Conservation (phyloP, 352 stramenopile species). For the Stramenopiles sp. region DNA sequence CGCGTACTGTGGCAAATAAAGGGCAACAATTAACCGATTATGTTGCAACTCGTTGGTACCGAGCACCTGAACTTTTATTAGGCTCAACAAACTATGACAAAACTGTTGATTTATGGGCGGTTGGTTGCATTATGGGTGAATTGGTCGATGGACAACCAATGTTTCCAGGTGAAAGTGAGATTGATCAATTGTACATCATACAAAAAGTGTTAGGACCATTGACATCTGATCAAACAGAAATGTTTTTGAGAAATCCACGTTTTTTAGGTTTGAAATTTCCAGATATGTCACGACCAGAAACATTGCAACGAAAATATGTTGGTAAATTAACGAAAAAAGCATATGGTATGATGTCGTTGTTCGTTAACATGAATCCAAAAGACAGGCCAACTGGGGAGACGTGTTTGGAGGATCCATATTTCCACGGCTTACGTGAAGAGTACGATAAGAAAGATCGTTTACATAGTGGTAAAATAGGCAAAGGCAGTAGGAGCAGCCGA, state of each 20-base stretch:
- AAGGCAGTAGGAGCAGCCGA: background rate
- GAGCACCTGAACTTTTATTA: constrained; percentile 26
- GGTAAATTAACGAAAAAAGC: constrained; percentile 54
- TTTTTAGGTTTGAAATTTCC: constrained; percentile 76
- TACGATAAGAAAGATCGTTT: constrained; percentile 9
- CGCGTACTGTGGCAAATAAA: constrained; percentile 22
- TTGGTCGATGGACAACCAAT: constrained; percentile 59
- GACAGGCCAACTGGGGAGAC: constrained; percentile 45
- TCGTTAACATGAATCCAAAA: constrained; percentile 45
- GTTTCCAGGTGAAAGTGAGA: constrained; percentile 41
- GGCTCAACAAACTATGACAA: constrained; percentile 7
- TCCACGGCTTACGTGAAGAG: constrained; percentile 34
- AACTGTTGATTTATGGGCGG: constrained; percentile 3
- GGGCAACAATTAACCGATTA: constrained; percentile 12
- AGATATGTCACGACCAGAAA: constrained; percentile 70
- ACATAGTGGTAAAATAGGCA: background rate
- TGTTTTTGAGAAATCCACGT: constrained; percentile 65
- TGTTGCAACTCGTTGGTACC: constrained; percentile 8
- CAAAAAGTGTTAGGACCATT: constrained; percentile 34
- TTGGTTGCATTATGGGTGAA: constrained; percentile 41
- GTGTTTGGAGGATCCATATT: constrained; percentile 59
- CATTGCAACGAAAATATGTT: constrained; percentile 62
- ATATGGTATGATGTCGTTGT: constrained; percentile 46
- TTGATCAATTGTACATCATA: constrained; percentile 38
- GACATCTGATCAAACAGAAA: constrained; percentile 63